Evolutionary conservation across 1,284 basidiomycete genomes (phyloP).

Genomic region (Cutaneotrichosporon sp.): DNA sequence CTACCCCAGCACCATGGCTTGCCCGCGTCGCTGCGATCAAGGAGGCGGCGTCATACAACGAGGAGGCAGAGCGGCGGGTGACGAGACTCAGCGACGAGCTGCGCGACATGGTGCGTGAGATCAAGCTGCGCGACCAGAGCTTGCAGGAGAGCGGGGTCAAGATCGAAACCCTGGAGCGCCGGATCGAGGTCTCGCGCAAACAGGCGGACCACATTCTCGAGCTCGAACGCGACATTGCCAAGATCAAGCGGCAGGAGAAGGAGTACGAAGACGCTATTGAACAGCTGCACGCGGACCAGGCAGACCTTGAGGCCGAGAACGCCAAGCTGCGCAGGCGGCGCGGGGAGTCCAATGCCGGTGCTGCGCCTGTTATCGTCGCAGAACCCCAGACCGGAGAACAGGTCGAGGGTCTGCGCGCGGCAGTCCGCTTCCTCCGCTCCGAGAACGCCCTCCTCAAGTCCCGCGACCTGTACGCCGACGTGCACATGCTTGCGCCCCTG

Average conservation of each 20-base stretch:
- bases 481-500: slow-evolving; percentile 66
- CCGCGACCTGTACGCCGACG: slow-evolving; percentile 74
- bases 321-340: slow-evolving; percentile 67
- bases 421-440: slow-evolving; percentile 78
- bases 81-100: slow-evolving; percentile 81
- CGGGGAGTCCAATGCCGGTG: slow-evolving; percentile 27
- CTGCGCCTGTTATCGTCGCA: not conserved
- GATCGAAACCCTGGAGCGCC: slow-evolving; percentile 88
- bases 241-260: slow-evolving; percentile 77
- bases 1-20: slow-evolving; percentile 79
- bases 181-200: slow-evolving; percentile 83
- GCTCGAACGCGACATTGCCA: slow-evolving; percentile 72
- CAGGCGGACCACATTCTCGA: slow-evolving; percentile 72
- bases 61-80: slow-evolving; percentile 85
- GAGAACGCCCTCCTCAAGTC: slow-evolving; percentile 92
- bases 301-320: slow-evolving; percentile 80
- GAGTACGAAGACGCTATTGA: slow-evolving; percentile 90
- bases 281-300: slow-evolving; percentile 81
- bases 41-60: slow-evolving; percentile 72
- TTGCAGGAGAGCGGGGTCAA: slow-evolving; percentile 86
- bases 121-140: slow-evolving; percentile 79
- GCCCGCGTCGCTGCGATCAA: slow-evolving; percentile 82
- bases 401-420: slow-evolving; percentile 84
- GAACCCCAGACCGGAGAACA: slow-evolving; percentile 41
- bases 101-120: slow-evolving; percentile 72